Evolutionary conservation across 139 green algal species (phyloP), one percentile per base, ranked within the genome.

Genomic region (Coelastrella sp.): DNA sequence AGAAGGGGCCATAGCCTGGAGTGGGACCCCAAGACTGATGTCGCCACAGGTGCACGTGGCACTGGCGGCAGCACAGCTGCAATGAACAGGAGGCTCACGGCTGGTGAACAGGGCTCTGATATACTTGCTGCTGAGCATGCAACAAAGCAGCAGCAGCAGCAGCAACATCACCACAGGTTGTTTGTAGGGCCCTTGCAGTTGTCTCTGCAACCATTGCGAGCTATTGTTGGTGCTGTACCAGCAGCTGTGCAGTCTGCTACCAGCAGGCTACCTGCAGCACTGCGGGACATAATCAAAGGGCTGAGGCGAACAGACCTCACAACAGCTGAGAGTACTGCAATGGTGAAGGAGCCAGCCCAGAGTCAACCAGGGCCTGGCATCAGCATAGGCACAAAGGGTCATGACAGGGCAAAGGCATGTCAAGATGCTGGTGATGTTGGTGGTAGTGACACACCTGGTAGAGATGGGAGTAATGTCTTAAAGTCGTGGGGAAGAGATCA

Each of bases 1-100:
- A 61, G 82, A 22, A 12, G 81, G 7, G 82, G 60, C 27, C 58
- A 68, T 49, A 87, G 82, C 24, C 20, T 87, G 63, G 82, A 87
- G 17, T 87, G 63, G 63, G 24, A 49, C 0, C 81, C 81, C 8
- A 70, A 68, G 8, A 22, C 79, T 84, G 78, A 22, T 66, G 78
- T 17, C 9, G 49, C 35, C 11, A 11, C 75, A 82, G 75, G 11
- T 25, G 75, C 8, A 35, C 70, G 1, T 60, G 75, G 11, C 20
- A 27, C 78, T 68, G 78, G 9, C 6, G 78, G 27, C 78, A 66
- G 57, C 17, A 25, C 11, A 20, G 25, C 78, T 70, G 81, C 81
- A 61, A 24, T 59, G 35, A 87, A 17, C 81, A 79, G 27, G 61
- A 76, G 35, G 35, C 3, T 49, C 35, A 49, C 3, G 35, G 35